These are phyloP conservation scores for Thyridium curvatum DNA, from an alignment of 2,329 filamentous ascomycete species.

Conservation along the genomic window DNA sequence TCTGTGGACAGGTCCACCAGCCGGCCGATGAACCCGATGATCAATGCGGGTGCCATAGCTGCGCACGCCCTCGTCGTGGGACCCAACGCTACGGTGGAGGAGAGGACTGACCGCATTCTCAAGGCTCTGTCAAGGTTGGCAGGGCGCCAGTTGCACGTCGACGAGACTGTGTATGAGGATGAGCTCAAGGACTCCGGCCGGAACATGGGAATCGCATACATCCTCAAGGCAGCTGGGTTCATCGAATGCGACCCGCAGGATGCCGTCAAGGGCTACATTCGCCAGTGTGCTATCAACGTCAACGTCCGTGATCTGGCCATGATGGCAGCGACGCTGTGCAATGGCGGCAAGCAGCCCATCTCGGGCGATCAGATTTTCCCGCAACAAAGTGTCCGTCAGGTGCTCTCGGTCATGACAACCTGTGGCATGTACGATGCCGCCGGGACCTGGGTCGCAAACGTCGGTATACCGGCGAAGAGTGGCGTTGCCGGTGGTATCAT, in stretches of 20 bases:
- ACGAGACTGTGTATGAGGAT: constrained; percentile 30
- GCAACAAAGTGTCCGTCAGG: constrained; percentile 27
- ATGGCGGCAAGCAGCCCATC: constrained; percentile 26
- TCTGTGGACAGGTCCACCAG: too few species aligned
- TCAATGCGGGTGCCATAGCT: too few species aligned
- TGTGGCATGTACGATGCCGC: constrained; percentile 35
- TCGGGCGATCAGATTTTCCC: constrained; percentile 26
- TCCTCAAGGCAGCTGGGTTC: constrained; percentile 32
- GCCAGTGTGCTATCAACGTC: constrained; percentile 32
- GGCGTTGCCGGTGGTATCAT: constrained; percentile 8
- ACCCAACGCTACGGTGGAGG: constrained; percentile 25
- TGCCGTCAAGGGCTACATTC: constrained; percentile 29
- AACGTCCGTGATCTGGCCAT: constrained; percentile 31
- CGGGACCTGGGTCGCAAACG: constrained; percentile 29
- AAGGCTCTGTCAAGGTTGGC: constrained; percentile 24
- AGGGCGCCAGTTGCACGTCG: constrained; percentile 25
- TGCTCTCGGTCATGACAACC: constrained; percentile 33
- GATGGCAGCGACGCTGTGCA: constrained; percentile 31
- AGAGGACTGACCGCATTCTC: constrained; percentile 27
- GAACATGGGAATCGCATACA: constrained; percentile 19
- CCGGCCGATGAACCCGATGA: too few species aligned
- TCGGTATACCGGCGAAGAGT: constrained; percentile 30
- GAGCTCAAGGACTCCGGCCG: constrained; percentile 21
- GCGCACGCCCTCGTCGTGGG: too few species aligned
- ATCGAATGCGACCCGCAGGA: constrained; percentile 25